Conservation (phyloP, 805 yeast species). For the Kodamaea neixiangensis region DNA sequence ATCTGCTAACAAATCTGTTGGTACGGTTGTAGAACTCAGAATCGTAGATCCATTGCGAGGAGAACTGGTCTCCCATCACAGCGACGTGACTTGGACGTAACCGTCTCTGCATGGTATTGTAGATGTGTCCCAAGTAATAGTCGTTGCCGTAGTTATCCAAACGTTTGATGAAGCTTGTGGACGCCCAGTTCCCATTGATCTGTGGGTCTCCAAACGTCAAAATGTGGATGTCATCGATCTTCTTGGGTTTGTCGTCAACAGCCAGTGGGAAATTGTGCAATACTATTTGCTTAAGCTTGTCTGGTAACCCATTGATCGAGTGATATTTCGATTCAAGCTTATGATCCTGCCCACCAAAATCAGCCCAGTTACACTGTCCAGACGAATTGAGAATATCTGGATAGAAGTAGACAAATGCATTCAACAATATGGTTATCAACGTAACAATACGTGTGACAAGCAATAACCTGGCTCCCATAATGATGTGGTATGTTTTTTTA, state of each 20-base stretch:
- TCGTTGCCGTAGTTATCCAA: constrained; percentile 91
- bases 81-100: constrained; percentile 78
- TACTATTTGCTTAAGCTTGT: constrained; percentile 13
- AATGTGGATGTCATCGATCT: constrained; percentile 56
- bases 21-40: constrained; percentile 83
- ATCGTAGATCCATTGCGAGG: constrained; percentile 93
- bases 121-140: constrained; percentile 82
- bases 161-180: constrained; percentile 68
- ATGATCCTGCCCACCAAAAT: constrained; percentile 11
- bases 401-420: constrained; percentile 71
- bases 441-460: constrained; percentile 30
- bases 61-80: constrained; percentile 89
- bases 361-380: constrained; percentile 62
- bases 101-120: constrained; percentile 59
- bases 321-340: constrained; percentile 9
- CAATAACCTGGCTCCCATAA: constrained; percentile 5
- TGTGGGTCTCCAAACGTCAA: constrained; percentile 96
- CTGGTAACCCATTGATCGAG: constrained; percentile 17
- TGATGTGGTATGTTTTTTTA: constrained; percentile 1
- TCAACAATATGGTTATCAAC: constrained; percentile 46
- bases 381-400: constrained; percentile 58
- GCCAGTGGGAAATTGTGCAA: constrained; percentile 26
- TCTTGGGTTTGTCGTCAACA: constrained; percentile 15
- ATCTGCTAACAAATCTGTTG: constrained; percentile 66
- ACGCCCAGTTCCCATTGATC: constrained; percentile 83